These are phyloP conservation scores for Komagataella mondaviorum DNA, from an alignment of 805 yeast species.

Conservation along the genomic window DNA sequence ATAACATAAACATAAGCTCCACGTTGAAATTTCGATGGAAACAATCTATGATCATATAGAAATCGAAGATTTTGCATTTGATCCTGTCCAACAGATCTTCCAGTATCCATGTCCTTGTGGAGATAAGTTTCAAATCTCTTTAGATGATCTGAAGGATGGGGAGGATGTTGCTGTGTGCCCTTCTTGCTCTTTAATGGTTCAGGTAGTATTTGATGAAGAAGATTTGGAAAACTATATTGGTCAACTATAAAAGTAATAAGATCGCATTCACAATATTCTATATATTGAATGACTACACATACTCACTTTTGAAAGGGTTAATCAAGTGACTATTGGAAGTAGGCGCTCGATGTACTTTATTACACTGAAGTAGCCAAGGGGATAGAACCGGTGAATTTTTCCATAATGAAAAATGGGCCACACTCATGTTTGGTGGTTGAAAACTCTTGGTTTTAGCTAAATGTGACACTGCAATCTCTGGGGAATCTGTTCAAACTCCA, in stretches of 20 bases:
- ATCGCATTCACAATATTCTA: background rate
- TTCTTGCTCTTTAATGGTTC: conserved; percentile 85
- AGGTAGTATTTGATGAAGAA: conserved; percentile 71
- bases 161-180: conserved; percentile 95
- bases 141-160: conserved; percentile 82
- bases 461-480: background rate
- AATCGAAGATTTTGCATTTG: conserved; percentile 92
- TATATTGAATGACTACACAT: too few relatives aligned
- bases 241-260: conserved; percentile 5
- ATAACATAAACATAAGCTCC: background rate
- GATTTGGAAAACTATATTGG: conserved; percentile 35
- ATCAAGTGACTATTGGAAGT: too few relatives aligned
- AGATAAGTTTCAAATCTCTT: conserved; percentile 74
- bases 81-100: conserved; percentile 67
- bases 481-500: background rate
- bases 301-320: too few relatives aligned
- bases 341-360: too few relatives aligned
- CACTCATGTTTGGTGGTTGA: too few relatives aligned
- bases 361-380: too few relatives aligned
- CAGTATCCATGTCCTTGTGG: conserved; percentile 99
- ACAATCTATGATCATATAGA: conserved; percentile 84
- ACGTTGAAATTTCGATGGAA: background rate
- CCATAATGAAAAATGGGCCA: too few relatives aligned
- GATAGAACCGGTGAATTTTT: too few relatives aligned
- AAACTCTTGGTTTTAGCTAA: too few relatives aligned